Percentiles rank a stretch among this genome's conserved stretches.
These are phyloP conservation scores for Microdochium nivale DNA, from an alignment of 2,329 filamentous ascomycete species.

Conservation along the genomic window DNA sequence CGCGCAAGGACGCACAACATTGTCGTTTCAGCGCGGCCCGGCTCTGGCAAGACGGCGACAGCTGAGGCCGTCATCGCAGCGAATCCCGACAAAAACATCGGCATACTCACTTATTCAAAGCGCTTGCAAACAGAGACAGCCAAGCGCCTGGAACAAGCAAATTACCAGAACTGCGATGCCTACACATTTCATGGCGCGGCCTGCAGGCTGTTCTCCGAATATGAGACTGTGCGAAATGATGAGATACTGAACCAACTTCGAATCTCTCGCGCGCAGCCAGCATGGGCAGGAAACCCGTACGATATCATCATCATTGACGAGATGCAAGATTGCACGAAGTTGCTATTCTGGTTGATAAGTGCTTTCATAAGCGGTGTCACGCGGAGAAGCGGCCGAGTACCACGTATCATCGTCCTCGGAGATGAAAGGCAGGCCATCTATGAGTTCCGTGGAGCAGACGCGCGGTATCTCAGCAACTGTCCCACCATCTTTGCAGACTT, in stretches of 20 bases:
- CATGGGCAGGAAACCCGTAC: constrained; percentile 13
- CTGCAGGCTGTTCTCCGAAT: constrained; percentile 8
- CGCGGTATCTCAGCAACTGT: constrained; percentile 16
- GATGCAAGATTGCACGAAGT: constrained; percentile 20
- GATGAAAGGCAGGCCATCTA: constrained; percentile 22
- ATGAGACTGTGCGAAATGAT: constrained; percentile 12
- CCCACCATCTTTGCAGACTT: constrained; percentile 10
- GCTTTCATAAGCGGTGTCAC: constrained; percentile 16
- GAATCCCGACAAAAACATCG: constrained; percentile 9
- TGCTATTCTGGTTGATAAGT: constrained; percentile 15
- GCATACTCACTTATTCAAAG: constrained; percentile 18
- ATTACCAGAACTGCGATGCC: constrained; percentile 9
- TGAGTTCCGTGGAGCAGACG: constrained; percentile 17
- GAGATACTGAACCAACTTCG: constrained; percentile 6
- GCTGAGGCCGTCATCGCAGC: constrained; percentile 18
- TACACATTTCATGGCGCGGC: constrained; percentile 19
- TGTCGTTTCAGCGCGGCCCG: constrained; percentile 21
- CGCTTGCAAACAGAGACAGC: constrained; percentile 15
- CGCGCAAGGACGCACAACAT: constrained; percentile 15
- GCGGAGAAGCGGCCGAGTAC: constrained; percentile 2
- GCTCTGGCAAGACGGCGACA: constrained; percentile 22
- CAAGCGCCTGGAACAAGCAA: constrained; percentile 7
- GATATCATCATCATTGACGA: constrained; percentile 23
- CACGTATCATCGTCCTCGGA: constrained; percentile 18
- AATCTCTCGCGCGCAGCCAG: constrained; percentile 6